Evolutionary conservation across 805 yeast species (phyloP).

Genomic region (Ogataea methanolica): DNA sequence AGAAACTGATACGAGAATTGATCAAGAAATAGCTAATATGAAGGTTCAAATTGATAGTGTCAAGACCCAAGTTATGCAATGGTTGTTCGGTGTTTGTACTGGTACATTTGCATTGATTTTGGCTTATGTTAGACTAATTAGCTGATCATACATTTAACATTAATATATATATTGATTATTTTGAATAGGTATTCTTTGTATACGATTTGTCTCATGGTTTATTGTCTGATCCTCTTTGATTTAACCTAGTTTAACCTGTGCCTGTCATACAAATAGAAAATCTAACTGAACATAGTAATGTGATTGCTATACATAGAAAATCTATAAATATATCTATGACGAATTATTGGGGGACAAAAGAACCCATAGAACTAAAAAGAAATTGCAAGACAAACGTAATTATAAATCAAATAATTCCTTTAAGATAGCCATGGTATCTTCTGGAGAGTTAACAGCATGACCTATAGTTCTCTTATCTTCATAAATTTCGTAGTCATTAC

Average conservation of each 20-base stretch:
- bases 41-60: slow-evolving; percentile 93
- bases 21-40: slow-evolving; percentile 92
- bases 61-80: slow-evolving; percentile 95
- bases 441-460: slow-evolving; percentile 87
- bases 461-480: slow-evolving; percentile 90
- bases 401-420: slow-evolving; percentile 70
- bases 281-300: no score
- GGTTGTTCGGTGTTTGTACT: slow-evolving; percentile 97
- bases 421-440: slow-evolving; percentile 80
- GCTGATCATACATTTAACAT: slow-evolving; percentile 9
- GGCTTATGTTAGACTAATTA: slow-evolving; percentile 76
- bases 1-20: slow-evolving; percentile 92
- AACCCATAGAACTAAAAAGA: background rate
- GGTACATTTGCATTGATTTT: slow-evolving; percentile 94
- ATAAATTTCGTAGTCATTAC: slow-evolving; percentile 98
- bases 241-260: no score
- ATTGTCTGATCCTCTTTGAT: no score
- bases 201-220: no score
- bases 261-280: no score
- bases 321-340: background rate
- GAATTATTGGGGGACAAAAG: no score
- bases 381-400: slow-evolving; percentile 1
- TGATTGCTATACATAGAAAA: no score
- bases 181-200: no score
- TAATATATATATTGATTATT: background rate